Evolutionary conservation across 345 rosid species (phyloP).

Genomic region (Arabidopsis thaliana): TAIR10.1 NC_003074.8:21463501-21464000

Average conservation of each 20-base stretch:
- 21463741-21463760: slow-evolving; percentile 4
- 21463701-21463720: neutral
- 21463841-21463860: slow-evolving; percentile 11
- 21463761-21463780: slow-evolving; percentile 22
- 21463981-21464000: neutral
- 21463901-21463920: neutral
- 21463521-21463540: neutral
- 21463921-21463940: slow-evolving; percentile 26
- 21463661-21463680: neutral
- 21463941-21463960: neutral
- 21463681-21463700: slow-evolving; percentile 3
- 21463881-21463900: neutral
- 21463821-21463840: slow-evolving; percentile 22
- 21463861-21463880: slow-evolving; percentile 1
- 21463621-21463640: neutral
- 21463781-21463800: neutral
- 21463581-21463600: neutral
- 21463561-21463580: neutral
- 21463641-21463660: neutral
- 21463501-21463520: neutral
- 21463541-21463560: slow-evolving; percentile 10
- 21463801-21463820: neutral
- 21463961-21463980: slow-evolving; percentile 13
- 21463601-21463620: slow-evolving; percentile 13
- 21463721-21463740: neutral